Base-by-base conservation (phyloP, 495 filamentous ascomycete genomes). In the Aspergillus ellipticus region DNA sequence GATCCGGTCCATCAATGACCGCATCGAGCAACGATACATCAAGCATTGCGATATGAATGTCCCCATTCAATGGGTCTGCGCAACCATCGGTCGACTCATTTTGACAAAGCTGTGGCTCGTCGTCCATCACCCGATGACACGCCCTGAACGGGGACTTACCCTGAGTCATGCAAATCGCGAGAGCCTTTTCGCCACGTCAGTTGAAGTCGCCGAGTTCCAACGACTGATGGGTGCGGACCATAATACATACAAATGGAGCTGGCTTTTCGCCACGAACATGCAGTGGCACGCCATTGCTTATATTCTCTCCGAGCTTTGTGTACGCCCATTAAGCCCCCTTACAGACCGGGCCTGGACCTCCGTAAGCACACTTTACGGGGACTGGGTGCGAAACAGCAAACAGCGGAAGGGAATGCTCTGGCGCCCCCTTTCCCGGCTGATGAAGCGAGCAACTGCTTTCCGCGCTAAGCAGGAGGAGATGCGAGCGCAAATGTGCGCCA, bases 271-370 rank as follows among this genome's bases (percentile, higher is more conserved):
- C 62, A 89, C 85, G 0, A 90, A 92, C 66, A 85, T 86, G 17
- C 89, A 93, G 55, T 90, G 87, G 85, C 88, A 93, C 57, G 88
- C 90, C 4, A 78, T 94, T 3, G 88, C 86, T 2, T 89, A 89
- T 61, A 76, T 73, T 5, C 68, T 96, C 6, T 71, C 89, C 0
- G 93, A 97, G 61, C 77, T 95, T 4, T 87, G 87, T 62, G 81
- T 87, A 21, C 83, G 89, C 20, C 83, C 86, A 17, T 80, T 78
- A 31, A 78, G 85, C 46, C 84, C 85, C 60, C 53, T 87, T 11
- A 88, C 89, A 1, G 88, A 96, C 51, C 82, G 92, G 3, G 91
- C 88, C 2, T 97, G 93, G 93, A 69, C 71, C 11, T 88, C 89
- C 0, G 74, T 97, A 8, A 83, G 85, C 49, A 66, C 70, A 0